These are phyloP conservation scores for Solanum sejunctum DNA, from an alignment of 257 asterid species.

Conservation along the genomic window DNA sequence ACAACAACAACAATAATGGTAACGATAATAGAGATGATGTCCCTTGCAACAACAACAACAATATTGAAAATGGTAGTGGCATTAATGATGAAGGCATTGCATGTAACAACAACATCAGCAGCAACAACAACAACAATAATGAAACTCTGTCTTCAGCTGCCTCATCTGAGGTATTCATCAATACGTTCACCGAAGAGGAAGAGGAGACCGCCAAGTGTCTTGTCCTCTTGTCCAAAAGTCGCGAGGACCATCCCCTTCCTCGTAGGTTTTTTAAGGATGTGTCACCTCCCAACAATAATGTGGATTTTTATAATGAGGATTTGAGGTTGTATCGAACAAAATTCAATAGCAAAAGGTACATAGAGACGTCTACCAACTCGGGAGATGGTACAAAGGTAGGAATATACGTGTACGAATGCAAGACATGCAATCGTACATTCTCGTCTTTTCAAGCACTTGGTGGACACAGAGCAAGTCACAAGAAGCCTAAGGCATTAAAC, in stretches of 20 bases:
- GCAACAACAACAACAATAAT: slow-evolving; percentile 14
- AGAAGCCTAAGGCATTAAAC: slow-evolving; percentile 26
- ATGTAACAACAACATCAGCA: background rate
- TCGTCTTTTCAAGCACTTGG: slow-evolving; percentile 66
- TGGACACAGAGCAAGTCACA: slow-evolving; percentile 71
- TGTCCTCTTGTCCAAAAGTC: slow-evolving; percentile 37
- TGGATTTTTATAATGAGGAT: background rate
- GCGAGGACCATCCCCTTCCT: background rate
- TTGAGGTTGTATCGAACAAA: background rate
- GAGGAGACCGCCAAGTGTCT: slow-evolving; percentile 50
- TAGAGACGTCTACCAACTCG: slow-evolving; percentile 12
- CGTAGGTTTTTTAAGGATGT: background rate
- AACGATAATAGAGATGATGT: background rate
- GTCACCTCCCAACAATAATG: background rate
- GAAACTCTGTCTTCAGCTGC: slow-evolving; percentile 1
- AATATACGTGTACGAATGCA: slow-evolving; percentile 44
- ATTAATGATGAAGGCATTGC: background rate
- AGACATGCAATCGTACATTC: slow-evolving; percentile 49
- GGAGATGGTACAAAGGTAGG: slow-evolving; percentile 18
- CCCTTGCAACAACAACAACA: background rate
- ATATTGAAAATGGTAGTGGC: background rate
- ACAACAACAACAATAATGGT: background rate
- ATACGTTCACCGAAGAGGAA: slow-evolving; percentile 25
- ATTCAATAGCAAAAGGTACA: slow-evolving; percentile 28
- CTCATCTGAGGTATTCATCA: slow-evolving; percentile 1